A percentile compares a stretch with the other conserved stretches of the same genome.
These are phyloP conservation scores for Pseudozyma pruni DNA, from an alignment of 1,284 basidiomycete species.

Conservation along the genomic window DNA sequence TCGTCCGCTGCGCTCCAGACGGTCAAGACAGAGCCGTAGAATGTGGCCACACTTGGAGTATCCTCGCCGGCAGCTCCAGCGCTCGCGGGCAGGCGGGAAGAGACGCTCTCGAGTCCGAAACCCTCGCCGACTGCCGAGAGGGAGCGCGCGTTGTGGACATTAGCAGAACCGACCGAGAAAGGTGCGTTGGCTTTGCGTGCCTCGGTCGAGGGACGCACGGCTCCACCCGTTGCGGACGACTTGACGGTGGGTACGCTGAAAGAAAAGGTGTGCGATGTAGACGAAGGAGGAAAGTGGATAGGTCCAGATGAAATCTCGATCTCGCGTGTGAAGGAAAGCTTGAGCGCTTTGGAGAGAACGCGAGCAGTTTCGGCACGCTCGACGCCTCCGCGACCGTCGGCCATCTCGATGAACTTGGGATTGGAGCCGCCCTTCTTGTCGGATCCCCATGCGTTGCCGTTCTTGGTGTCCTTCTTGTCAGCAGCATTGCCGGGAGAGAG, in stretches of 20 bases:
- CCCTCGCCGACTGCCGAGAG: constrained; percentile 69
- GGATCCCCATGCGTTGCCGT: constrained; percentile 33
- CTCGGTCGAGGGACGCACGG: constrained; percentile 31
- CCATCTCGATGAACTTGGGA: constrained; percentile 65
- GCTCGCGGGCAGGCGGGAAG: constrained; percentile 76
- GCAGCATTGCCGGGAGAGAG: constrained; percentile 16
- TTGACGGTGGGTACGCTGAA: constrained; percentile 71
- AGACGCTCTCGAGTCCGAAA: constrained; percentile 74
- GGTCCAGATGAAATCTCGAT: constrained; percentile 77
- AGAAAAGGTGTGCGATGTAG: constrained; percentile 90
- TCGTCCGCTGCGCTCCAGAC: constrained; percentile 60
- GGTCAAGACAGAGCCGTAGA: constrained; percentile 58
- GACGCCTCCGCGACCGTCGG: constrained; percentile 58
- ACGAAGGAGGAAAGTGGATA: constrained; percentile 70
- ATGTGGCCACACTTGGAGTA: constrained; percentile 48
- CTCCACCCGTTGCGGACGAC: constrained; percentile 34
- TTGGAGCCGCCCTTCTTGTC: constrained; percentile 56
- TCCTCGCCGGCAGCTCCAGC: constrained; percentile 42
- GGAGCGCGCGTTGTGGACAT: constrained; percentile 53
- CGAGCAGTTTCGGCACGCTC: constrained; percentile 60
- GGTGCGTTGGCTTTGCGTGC: constrained; percentile 38
- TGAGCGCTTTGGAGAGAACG: constrained; percentile 61
- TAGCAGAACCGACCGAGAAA: constrained; percentile 44
- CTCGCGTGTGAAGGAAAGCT: constrained; percentile 86
- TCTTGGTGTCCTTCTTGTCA: constrained; percentile 39